phyloP scores from a whole-genome alignment of 2,329 filamentous ascomycete genomes.

The Plenodomus tracheiphilus region DNA sequence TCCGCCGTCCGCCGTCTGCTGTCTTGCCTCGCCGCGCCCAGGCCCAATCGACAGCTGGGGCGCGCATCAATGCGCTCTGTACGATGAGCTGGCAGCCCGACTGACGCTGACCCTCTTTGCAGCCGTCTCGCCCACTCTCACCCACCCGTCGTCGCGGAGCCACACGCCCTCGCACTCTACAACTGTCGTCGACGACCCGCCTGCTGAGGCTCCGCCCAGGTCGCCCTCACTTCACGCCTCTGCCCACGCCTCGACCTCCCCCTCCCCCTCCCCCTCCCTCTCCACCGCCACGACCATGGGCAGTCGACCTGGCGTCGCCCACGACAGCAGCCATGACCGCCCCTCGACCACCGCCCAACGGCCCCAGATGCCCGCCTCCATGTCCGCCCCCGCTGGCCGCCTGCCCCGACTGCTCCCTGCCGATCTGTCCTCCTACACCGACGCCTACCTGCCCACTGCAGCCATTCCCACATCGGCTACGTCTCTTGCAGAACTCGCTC shows the following conservation, averaged over 20 bases:
- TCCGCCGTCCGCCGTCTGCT: conserved; percentile 7
- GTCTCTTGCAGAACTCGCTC: conserved; percentile 75
- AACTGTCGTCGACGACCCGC: conserved; percentile 54
- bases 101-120: conserved; percentile 33
- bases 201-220: conserved; percentile 56
- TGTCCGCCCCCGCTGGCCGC: conserved; percentile 51
- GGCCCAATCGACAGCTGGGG: conserved; percentile 30
- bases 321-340: conserved; percentile 19
- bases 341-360: conserved; percentile 19
- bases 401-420: conserved; percentile 62
- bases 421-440: conserved; percentile 68
- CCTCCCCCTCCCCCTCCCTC: conserved; percentile 31
- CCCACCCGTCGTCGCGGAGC: conserved; percentile 57
- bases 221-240: conserved; percentile 44
- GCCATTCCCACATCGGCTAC: conserved; percentile 64
- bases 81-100: conserved; percentile 46
- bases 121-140: conserved; percentile 59
- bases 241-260: conserved; percentile 27
- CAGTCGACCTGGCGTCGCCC: conserved; percentile 40
- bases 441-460: conserved; percentile 60
- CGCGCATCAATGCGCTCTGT: conserved; percentile 42
- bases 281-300: conserved; percentile 37
- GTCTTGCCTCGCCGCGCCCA: conserved; percentile 3
- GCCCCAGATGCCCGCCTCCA: conserved; percentile 46
- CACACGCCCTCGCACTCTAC: conserved; percentile 57